These are phyloP conservation scores for Fusarium illudens DNA, from an alignment of 2,329 filamentous ascomycete species.

Conservation along the genomic window DNA sequence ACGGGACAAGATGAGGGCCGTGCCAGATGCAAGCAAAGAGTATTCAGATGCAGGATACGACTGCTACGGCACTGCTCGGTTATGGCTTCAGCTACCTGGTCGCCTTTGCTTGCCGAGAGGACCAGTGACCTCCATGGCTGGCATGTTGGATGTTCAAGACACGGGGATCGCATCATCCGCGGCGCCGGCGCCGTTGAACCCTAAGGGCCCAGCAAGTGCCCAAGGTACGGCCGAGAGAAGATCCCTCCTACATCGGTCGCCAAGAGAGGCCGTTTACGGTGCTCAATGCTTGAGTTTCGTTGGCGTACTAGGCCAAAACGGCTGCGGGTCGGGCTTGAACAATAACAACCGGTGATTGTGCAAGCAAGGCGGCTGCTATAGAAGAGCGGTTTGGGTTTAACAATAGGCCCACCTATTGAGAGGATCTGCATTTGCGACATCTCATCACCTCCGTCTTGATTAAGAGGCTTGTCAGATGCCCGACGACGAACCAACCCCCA, in stretches of 20 bases:
- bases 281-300: not conserved
- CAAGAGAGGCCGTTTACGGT: constrained; percentile 11
- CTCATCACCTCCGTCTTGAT: not conserved
- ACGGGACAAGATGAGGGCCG: constrained; percentile 17
- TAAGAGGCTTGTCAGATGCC: not conserved
- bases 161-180: constrained; percentile 1
- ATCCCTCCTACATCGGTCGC: constrained; percentile 1
- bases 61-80: constrained; percentile 17
- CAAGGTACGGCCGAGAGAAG: constrained; percentile 10
- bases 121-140: constrained; percentile 2
- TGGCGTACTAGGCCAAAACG: constrained; percentile 3
- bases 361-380: not conserved
- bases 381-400: not conserved
- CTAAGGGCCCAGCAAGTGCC: not conserved
- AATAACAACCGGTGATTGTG: not conserved
- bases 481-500: constrained; percentile 9
- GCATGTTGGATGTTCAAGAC: constrained; percentile 2
- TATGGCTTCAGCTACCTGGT: not conserved
- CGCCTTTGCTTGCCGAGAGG: not conserved
- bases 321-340: constrained; percentile 16
- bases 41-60: not conserved
- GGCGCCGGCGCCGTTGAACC: constrained; percentile 1
- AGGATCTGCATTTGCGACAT: not conserved
- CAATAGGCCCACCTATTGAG: constrained; percentile 6
- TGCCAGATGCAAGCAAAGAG: constrained; percentile 7